phyloP scores from a whole-genome alignment of 768 basidiomycete species.

The Plicaturopsis crispa region DNA sequence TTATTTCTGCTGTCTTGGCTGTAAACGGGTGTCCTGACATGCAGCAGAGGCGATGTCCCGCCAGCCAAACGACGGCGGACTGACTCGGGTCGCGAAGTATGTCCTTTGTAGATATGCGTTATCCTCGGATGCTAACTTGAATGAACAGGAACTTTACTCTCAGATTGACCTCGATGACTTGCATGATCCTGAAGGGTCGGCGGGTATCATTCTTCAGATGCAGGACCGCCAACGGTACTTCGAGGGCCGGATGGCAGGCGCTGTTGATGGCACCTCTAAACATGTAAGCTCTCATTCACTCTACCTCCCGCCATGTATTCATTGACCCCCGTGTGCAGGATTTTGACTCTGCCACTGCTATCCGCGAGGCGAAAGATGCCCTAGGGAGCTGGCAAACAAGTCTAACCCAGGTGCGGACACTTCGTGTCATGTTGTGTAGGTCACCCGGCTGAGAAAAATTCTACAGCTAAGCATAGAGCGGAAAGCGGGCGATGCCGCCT shows the following conservation, averaged over 20 bases:
- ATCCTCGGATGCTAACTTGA: background rate
- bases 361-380: slow-evolving; percentile 39
- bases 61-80: slow-evolving; percentile 55
- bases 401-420: slow-evolving; percentile 45
- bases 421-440: background rate
- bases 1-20: slow-evolving; percentile 3
- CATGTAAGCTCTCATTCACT: slow-evolving; percentile 18
- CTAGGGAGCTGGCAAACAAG: slow-evolving; percentile 50
- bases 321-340: slow-evolving; percentile 22
- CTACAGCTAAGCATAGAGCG: slow-evolving; percentile 60
- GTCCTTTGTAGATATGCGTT: slow-evolving; percentile 3
- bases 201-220: slow-evolving; percentile 80
- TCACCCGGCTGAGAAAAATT: slow-evolving; percentile 1
- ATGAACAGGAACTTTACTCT: slow-evolving; percentile 25
- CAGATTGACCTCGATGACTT: slow-evolving; percentile 86
- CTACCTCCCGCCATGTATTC: background rate
- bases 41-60: slow-evolving; percentile 43
- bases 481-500: slow-evolving; percentile 59
- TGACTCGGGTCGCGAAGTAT: slow-evolving; percentile 35
- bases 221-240: slow-evolving; percentile 80
- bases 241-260: slow-evolving; percentile 48
- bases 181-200: slow-evolving; percentile 54
- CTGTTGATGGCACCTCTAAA: slow-evolving; percentile 16
- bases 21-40: slow-evolving; percentile 2
- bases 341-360: slow-evolving; percentile 38